A percentile compares a stretch with the other conserved stretches of the same genome.
Conservation (phyloP, 176 grass and related monocot species). For the Phyllostachys edulis region DNA sequence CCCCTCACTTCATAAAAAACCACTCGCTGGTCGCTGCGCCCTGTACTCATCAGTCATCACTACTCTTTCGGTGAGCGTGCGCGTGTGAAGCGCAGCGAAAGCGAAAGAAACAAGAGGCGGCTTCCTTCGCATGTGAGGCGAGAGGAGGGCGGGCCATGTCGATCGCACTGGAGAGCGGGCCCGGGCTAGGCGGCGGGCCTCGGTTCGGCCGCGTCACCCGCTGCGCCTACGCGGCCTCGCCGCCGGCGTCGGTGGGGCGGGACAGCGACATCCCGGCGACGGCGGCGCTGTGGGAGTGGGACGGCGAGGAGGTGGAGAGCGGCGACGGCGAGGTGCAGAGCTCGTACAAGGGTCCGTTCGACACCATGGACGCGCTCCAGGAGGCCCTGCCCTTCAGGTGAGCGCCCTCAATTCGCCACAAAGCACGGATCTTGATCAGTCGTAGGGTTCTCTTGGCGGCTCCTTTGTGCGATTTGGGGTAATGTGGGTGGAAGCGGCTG, state of each 20-base stretch:
- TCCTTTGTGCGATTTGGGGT: constrained; percentile 14
- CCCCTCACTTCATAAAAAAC: background rate
- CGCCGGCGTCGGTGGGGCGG: constrained; percentile 43
- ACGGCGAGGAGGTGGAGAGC: constrained; percentile 70
- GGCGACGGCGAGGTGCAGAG: constrained; percentile 84
- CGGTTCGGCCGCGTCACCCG: constrained; percentile 37
- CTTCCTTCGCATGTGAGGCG: constrained; percentile 44
- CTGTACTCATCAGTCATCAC: background rate
- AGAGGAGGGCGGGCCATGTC: constrained; percentile 55
- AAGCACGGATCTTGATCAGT: constrained; percentile 35
- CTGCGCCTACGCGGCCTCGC: constrained; percentile 47
- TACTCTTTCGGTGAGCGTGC: constrained; percentile 25
- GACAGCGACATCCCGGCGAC: constrained; percentile 55
- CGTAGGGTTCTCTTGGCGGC: background rate
- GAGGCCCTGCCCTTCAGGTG: constrained; percentile 88
- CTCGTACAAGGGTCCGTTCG: constrained; percentile 74
- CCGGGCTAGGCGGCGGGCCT: constrained; percentile 29
- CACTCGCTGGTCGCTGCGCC: background rate
- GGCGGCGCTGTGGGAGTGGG: constrained; percentile 54
- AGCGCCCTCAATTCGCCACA: background rate
- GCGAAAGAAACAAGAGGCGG: constrained; percentile 25
- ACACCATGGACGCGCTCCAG: constrained; percentile 87
- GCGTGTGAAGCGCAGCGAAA: constrained; percentile 35
- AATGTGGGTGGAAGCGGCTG: constrained; percentile 17
- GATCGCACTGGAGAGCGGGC: constrained; percentile 59